Conservation (phyloP, 1,284 basidiomycete genomes). For the Apiotrichum laibachii region DNA sequence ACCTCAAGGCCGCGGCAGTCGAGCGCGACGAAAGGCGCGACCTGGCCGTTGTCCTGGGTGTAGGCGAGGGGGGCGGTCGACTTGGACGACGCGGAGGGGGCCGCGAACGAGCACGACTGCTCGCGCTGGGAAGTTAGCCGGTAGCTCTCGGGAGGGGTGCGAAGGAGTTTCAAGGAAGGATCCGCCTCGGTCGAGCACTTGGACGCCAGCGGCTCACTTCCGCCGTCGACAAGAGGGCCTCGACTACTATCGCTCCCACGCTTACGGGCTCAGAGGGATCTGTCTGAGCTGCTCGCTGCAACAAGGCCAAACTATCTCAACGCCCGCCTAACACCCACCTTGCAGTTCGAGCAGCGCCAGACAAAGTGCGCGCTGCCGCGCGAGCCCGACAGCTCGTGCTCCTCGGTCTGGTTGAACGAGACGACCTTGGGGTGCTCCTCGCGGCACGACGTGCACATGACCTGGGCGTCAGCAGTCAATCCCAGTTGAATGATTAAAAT, state of each 20-base stretch:
- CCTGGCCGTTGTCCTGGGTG: slow-evolving; percentile 26
- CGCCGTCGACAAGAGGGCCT: too few relatives aligned
- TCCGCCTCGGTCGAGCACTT: too few relatives aligned
- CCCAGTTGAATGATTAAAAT: too few relatives aligned
- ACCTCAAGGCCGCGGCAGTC: slow-evolving; percentile 52
- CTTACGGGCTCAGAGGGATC: too few relatives aligned
- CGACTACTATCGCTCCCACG: too few relatives aligned
- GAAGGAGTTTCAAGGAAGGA: not conserved
- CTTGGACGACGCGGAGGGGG: slow-evolving; percentile 34
- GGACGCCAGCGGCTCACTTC: too few relatives aligned
- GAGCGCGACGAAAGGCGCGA: slow-evolving; percentile 42
- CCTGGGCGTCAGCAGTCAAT: slow-evolving; percentile 24
- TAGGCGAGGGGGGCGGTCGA: slow-evolving; percentile 37
- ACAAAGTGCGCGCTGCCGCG: slow-evolving; percentile 50
- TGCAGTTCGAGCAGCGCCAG: slow-evolving; percentile 50
- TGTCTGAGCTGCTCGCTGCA: too few relatives aligned
- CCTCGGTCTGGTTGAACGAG: slow-evolving; percentile 43
- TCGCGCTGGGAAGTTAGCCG: slow-evolving; percentile 36
- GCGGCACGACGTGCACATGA: slow-evolving; percentile 46
- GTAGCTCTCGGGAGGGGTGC: not conserved
- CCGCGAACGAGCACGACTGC: slow-evolving; percentile 49
- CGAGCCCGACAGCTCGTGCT: slow-evolving; percentile 48
- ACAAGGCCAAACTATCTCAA: not conserved
- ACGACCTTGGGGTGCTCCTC: slow-evolving; percentile 49
- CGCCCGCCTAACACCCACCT: slow-evolving; percentile 31